phyloP scores from a whole-genome alignment of 208 protist genomes.

The Acanthamoeba castellanii region DNA sequence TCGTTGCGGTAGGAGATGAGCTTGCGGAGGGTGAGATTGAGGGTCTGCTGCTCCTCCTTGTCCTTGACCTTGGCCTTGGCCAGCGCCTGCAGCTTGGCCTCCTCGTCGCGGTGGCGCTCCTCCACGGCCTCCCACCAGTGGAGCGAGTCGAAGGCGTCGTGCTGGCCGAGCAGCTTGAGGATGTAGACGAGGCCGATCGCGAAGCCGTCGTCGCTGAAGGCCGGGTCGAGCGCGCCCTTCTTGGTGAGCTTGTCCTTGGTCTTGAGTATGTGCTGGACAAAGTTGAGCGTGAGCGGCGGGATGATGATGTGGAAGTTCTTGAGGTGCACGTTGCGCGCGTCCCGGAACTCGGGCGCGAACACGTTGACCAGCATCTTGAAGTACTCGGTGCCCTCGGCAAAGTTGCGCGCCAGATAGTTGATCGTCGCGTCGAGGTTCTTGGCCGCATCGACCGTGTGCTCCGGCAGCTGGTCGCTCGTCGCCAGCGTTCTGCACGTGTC shows the following conservation, averaged over 20 bases:
- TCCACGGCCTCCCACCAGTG: constrained; percentile 95
- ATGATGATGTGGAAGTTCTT: constrained; percentile 96
- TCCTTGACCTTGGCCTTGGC: constrained; percentile 69
- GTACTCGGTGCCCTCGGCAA: constrained; percentile 96
- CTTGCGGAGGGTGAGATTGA: constrained; percentile 77
- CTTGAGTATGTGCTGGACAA: constrained; percentile 94
- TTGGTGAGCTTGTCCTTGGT: constrained; percentile 96
- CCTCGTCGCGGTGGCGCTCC: constrained; percentile 77
- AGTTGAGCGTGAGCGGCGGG: constrained; percentile 95
- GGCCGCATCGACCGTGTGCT: constrained; percentile 86
- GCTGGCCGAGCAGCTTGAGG: constrained; percentile 95
- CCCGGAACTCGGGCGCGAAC: constrained; percentile 89
- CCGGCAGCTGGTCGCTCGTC: constrained; percentile 74
- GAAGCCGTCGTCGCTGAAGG: constrained; percentile 98
- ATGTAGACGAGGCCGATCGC: constrained; percentile 96
- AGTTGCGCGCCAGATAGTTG: constrained; percentile 91
- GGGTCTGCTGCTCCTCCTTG: constrained; percentile 71
- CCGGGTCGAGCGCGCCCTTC: constrained; percentile 83
- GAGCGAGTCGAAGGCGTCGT: constrained; percentile 94
- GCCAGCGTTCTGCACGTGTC: constrained; percentile 81
- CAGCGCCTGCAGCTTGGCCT: constrained; percentile 44
- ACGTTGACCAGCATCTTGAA: constrained; percentile 96
- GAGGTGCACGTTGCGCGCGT: constrained; percentile 92
- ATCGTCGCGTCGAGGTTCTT: constrained; percentile 91
- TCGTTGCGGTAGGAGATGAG: constrained; percentile 78